A percentile compares a stretch with the other conserved stretches of the same genome.
Conservation (phyloP, 768 basidiomycete genomes). For the Collybiopsis luxurians region DNA sequence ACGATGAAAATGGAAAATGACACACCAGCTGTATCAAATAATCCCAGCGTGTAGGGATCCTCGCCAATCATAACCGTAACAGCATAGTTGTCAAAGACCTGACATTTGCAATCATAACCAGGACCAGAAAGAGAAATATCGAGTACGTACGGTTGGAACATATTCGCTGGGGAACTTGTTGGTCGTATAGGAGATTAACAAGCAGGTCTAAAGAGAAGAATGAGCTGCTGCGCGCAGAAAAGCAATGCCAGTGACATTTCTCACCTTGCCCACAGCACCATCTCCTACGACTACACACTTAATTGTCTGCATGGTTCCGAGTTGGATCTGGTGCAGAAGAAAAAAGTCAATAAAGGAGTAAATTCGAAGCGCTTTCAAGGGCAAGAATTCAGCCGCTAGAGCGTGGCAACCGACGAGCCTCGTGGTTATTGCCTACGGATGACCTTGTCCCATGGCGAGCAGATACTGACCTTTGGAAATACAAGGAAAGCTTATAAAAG, state of each 20-base stretch:
- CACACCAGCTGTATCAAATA: constrained; percentile 98
- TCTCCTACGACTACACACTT: constrained; percentile 98
- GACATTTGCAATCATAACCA: constrained; percentile 18
- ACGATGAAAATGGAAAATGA: constrained; percentile 15
- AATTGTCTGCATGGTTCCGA: constrained; percentile 82
- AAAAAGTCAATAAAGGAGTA: neutral
- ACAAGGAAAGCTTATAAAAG: neutral
- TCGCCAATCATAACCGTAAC: constrained; percentile 99
- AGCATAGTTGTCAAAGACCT: constrained; percentile 97
- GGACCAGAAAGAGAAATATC: constrained; percentile 14
- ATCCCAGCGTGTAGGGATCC: constrained; percentile 95
- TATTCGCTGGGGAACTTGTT: constrained; percentile 99
- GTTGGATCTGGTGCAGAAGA: constrained; percentile 11
- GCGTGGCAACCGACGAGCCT: constrained; percentile 10
- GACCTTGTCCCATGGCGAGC: neutral
- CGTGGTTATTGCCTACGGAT: constrained; percentile 4
- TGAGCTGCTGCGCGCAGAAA: neutral
- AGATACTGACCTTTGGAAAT: neutral
- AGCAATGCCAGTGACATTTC: constrained; percentile 23
- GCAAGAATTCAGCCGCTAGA: constrained; percentile 2
- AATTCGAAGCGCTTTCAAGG: neutral
- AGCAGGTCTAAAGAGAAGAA: constrained; percentile 71
- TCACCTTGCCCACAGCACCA: constrained; percentile 96
- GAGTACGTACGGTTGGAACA: constrained; percentile 84
- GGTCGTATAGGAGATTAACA: constrained; percentile 95